Base-by-base conservation (phyloP, 345 rosid species). In the Brassica nigra region DNA sequence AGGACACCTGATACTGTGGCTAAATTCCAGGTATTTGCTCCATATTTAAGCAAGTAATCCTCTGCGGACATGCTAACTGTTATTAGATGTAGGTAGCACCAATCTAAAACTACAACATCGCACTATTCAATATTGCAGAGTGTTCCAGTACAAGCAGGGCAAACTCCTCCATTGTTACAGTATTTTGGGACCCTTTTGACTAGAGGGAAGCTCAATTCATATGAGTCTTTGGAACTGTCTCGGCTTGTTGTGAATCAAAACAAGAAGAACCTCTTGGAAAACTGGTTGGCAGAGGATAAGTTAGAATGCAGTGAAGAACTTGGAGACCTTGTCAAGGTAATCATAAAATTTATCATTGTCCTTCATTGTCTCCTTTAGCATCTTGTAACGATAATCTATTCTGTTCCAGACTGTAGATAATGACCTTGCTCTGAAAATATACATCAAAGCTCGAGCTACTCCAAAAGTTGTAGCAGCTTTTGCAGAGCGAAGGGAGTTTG, bases 401-500 rank as follows among this genome's bases (percentile, higher is more conserved):
- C 44, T 75, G 61, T 75, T 87, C 80, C 79, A 96, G 99, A 96
- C 99, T 55, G 99, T 96, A 83, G 99, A 96, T 87, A 96, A 96
- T 85, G 99, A 96, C 82, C 99, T 96, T 76, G 99, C 99, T 1
- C 78, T 96, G 78, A 96, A 96, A 83, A 93, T 96, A 81, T 96
- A 90, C 82, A 93, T 93, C 71, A 96, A 96, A 88, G 99, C 99
- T 59, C 89, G 99, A 85, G 99, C 97, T 71, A 96, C 99, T 64
- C 99, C 99, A 47, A 96, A 96, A 88, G 99, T 96, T 81, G 98
- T 96, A 42, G 98, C 99, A 42, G 99, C 99, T 84, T 96, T 96
- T 86, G 99, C 99, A 28, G 99, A 96, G 87, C 81, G 99, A 76
- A 91, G 97, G 81, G 99, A 96, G 90, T 96, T 93, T 72, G 99